Conservation (phyloP, 1,284 basidiomycete genomes). For the Cryptococcus floricola region DNA sequence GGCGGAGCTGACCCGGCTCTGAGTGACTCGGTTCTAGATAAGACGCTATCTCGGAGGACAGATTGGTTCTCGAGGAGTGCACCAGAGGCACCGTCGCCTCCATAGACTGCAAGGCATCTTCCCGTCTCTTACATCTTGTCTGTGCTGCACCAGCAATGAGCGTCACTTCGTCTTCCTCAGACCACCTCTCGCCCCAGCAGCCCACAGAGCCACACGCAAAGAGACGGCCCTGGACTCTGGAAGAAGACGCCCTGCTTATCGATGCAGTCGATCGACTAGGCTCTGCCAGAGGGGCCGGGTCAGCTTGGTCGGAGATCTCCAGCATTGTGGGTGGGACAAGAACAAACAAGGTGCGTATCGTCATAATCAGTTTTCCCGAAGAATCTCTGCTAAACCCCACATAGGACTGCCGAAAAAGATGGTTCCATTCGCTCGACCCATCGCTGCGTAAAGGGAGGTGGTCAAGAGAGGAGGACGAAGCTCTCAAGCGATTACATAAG, state of each 20-base stretch:
- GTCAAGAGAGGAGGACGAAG: conserved; percentile 20
- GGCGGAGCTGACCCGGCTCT: too few relatives aligned
- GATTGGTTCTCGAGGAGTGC: too few relatives aligned
- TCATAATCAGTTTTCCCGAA: neutral
- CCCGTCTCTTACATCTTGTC: too few relatives aligned
- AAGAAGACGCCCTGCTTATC: conserved; percentile 19
- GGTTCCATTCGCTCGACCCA: conserved; percentile 25
- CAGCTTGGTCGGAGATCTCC: conserved; percentile 19
- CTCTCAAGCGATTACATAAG: conserved; percentile 13
- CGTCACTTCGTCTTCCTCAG: too few relatives aligned
- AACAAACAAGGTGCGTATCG: conserved; percentile 19
- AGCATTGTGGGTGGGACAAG: conserved; percentile 7
- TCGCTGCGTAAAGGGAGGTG: conserved; percentile 22
- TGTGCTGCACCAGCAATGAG: too few relatives aligned
- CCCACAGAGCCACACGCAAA: neutral
- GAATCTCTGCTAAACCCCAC: neutral
- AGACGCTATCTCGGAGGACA: too few relatives aligned
- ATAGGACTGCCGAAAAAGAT: conserved; percentile 26
- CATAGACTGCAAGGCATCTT: too few relatives aligned
- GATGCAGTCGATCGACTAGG: conserved; percentile 18
- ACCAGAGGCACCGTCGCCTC: too few relatives aligned
- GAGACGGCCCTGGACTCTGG: conserved; percentile 14
- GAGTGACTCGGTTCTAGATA: too few relatives aligned
- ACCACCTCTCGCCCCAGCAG: too few relatives aligned
- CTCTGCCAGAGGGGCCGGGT: conserved; percentile 9